These are phyloP conservation scores for Oryza nivara DNA, from an alignment of 176 grass and related monocot species.

Conservation along the genomic window DNA sequence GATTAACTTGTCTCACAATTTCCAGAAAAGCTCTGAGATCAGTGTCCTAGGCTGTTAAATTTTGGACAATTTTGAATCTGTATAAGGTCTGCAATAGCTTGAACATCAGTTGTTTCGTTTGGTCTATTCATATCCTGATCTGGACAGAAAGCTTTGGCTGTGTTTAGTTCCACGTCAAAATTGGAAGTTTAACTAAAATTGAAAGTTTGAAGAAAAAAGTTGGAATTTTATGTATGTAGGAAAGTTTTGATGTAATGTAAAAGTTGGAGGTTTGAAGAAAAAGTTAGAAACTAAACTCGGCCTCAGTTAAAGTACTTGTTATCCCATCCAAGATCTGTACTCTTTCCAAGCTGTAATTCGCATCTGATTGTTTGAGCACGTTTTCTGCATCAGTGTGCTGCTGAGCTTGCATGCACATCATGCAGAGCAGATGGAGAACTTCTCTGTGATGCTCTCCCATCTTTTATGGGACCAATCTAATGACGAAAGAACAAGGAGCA, in stretches of 20 bases:
- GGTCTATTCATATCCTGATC: background rate
- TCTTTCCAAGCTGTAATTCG: background rate
- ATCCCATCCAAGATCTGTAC: background rate
- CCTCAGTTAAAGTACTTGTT: background rate
- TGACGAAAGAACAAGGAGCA: background rate
- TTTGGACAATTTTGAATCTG: background rate
- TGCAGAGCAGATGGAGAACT: background rate
- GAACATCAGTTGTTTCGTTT: background rate
- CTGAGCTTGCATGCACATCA: background rate
- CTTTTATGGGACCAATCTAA: conserved; percentile 13
- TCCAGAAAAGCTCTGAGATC: background rate
- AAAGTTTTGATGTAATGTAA: too few relatives aligned
- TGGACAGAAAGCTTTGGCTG: background rate
- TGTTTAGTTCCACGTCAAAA: too few relatives aligned
- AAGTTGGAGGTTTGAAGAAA: too few relatives aligned
- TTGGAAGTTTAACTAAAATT: too few relatives aligned
- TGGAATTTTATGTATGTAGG: too few relatives aligned
- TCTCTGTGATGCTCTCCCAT: background rate
- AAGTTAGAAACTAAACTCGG: too few relatives aligned
- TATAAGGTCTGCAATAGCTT: background rate
- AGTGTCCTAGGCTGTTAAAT: background rate
- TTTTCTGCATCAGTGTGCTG: background rate
- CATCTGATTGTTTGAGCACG: background rate
- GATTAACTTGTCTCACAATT: background rate
- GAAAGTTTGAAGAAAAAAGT: too few relatives aligned